Evolutionary conservation across 345 rosid species (phyloP).

Genomic region (Citrus hindsii): DNA sequence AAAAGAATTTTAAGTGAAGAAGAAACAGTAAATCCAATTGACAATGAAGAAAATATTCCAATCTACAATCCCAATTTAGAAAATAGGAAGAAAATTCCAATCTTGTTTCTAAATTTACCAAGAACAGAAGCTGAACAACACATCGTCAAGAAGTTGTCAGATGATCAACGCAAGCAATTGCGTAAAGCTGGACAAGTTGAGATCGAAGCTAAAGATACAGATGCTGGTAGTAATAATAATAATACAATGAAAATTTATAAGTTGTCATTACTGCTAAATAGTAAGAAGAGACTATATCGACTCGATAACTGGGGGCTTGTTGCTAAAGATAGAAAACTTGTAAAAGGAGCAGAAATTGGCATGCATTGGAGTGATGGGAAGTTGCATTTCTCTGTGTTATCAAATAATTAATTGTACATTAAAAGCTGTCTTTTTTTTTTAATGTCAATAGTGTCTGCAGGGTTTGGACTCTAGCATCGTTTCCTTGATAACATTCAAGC

Average conservation of each 20-base stretch:
- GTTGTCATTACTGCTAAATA: not conserved
- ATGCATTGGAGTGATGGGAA: constrained; percentile 1
- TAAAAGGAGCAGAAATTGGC: not conserved
- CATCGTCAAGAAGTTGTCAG: not conserved
- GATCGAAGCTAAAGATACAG: not conserved
- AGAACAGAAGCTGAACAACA: not conserved
- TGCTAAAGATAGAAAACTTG: not conserved
- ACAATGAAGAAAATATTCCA: too few relatives aligned
- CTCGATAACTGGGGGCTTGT: not conserved
- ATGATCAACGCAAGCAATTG: not conserved
- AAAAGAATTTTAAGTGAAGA: not conserved
- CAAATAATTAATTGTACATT: not conserved
- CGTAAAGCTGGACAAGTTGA: not conserved
- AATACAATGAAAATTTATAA: not conserved
- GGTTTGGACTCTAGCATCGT: too few relatives aligned
- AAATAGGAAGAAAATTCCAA: too few relatives aligned
- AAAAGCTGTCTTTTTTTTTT: too few relatives aligned
- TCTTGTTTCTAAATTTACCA: not conserved
- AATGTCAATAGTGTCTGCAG: too few relatives aligned
- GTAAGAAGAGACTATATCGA: not conserved
- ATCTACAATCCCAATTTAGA: too few relatives aligned
- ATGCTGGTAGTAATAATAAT: too few relatives aligned
- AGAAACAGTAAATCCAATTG: not conserved
- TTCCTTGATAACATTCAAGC: too few relatives aligned
- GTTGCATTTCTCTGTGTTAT: not conserved